phyloP scores from a whole-genome alignment of 257 asterid species.

The Solanum chaucha region DNA sequence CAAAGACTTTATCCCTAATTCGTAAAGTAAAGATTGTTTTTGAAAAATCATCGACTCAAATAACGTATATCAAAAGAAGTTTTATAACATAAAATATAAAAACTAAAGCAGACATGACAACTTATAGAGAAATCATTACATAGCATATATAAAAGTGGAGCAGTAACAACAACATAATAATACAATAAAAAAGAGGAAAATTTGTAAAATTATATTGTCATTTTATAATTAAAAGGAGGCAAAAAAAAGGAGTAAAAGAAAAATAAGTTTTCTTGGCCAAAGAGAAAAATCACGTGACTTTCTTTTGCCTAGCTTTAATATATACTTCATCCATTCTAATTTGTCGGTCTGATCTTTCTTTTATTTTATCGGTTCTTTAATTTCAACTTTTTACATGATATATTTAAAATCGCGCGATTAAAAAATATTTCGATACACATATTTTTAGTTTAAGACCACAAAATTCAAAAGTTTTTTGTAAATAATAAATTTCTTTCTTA shows the following conservation, averaged over 20 bases:
- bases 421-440: not conserved
- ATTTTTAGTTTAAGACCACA: not conserved
- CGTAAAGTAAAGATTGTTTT: not conserved
- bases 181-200: not conserved
- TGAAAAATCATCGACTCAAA: not conserved
- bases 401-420: fast-evolving
- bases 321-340: not conserved
- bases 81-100: too few relatives aligned
- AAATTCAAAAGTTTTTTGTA: not conserved
- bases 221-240: not conserved
- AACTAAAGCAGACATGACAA: not conserved
- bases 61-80: not conserved
- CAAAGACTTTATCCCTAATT: not conserved
- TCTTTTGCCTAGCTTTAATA: too few relatives aligned
- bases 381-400: not conserved
- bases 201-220: not conserved
- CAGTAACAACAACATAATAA: not conserved
- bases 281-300: too few relatives aligned
- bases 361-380: not conserved
- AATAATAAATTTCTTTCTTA: not conserved
- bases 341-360: not conserved
- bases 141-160: not conserved
- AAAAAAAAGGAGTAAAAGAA: too few relatives aligned
- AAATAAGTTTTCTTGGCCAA: not conserved
- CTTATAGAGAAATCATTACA: not conserved